Evolutionary conservation across 139 green algal species (phyloP), one percentile per base, ranked within the genome.

Genomic region (Chlorella ohadii): DNA sequence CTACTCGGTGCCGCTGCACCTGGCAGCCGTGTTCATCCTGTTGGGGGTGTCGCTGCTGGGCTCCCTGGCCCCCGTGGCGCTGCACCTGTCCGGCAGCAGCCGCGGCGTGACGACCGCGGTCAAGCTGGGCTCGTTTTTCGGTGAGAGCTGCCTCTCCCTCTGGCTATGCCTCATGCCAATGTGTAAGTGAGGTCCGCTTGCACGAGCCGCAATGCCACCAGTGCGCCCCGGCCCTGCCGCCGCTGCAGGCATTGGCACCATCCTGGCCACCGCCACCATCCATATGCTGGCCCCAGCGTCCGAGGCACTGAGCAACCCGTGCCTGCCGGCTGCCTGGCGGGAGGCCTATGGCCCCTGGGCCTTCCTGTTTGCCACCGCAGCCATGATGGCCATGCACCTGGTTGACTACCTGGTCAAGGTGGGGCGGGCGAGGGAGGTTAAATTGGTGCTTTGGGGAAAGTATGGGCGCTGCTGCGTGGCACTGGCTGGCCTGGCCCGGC

Each of bases 251-350:
- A 84, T 70, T 51, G 85, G 85, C 36, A 73, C 78, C 20, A 77
- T 92, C 38, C 47, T 92, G 33, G 79, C 86, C n/a, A 92, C 89
- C 65, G 87, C 85, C 4, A 84, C 92, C 11, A 83, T 95, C 44
- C 92, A 95, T 57, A 87, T 94, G 38, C 57, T 93, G 36, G 80
- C 84, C 17, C 88, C 90, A 55, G 86, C 86, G 2, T 34, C 71
- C 0, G 64, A 74, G 28, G 51, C 79, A 0, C 72, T 92, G 11
- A 25, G 17, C 25, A 79, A 61, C 39, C 76, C 86, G 22, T 90
- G 85, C 82, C 56, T 92, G 66, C 70, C 85, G 51, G 15, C 72
- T 31, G 25, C 76, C 27, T 86, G 77, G 73, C 19, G 7, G 12
- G 56, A 55, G 0, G 28, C 66, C 9, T 89, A 89, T 63, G 84